Conservation (phyloP, 208 protist genomes). For the Porcisia hertigi region DNA sequence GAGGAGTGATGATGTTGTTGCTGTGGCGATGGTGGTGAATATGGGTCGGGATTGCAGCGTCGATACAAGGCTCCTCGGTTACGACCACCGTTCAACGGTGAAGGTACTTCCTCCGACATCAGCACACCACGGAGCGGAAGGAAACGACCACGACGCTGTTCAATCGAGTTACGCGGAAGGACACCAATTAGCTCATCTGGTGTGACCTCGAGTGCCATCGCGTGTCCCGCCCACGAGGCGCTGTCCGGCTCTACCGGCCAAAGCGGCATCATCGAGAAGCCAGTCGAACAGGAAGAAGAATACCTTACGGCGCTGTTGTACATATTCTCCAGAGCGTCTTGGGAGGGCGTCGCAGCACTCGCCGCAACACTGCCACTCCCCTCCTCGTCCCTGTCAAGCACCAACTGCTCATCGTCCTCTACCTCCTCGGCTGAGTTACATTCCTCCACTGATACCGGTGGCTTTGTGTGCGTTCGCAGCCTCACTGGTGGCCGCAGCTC, state of each 20-base stretch:
- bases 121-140: conserved; percentile 17
- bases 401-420: neutral
- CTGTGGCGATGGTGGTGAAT: neutral
- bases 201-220: conserved; percentile 6
- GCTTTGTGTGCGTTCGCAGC: neutral
- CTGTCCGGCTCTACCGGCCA: neutral
- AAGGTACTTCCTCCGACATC: neutral
- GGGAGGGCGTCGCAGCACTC: neutral
- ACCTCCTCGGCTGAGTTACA: neutral
- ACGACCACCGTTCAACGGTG: neutral
- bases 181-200: conserved; percentile 26
- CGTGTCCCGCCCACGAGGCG: conserved; percentile 7
- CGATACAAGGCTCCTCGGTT: neutral
- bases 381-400: neutral
- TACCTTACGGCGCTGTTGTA: conserved; percentile 28
- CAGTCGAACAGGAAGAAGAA: conserved; percentile 1
- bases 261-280: conserved; percentile 20
- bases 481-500: conserved; percentile 37
- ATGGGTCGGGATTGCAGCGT: neutral
- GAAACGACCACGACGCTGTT: conserved; percentile 24
- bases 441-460: neutral
- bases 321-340: conserved; percentile 8
- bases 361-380: neutral
- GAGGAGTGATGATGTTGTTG: neutral
- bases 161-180: conserved; percentile 14